Evolutionary conservation across 2,329 filamentous ascomycete species (phyloP).

Genomic region (Talaromyces verruculosus): DNA sequence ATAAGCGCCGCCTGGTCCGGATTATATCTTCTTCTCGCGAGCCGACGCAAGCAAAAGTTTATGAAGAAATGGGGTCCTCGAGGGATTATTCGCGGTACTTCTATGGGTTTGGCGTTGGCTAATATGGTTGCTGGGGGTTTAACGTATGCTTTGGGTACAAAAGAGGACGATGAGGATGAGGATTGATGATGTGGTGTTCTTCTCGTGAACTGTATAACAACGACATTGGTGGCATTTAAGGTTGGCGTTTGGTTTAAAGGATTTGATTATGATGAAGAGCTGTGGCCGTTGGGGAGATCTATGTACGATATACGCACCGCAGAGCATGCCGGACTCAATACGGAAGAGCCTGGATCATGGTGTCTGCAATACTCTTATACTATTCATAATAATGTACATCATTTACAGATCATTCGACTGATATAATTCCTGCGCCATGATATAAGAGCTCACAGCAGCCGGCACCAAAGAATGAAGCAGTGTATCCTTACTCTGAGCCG

Average conservation of each 20-base stretch:
- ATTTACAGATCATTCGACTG: conserved; percentile 17
- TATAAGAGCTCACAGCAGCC: conserved; percentile 34
- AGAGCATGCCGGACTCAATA: not conserved
- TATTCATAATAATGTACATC: not conserved
- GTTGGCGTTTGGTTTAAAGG: not conserved
- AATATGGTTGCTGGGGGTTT: conserved; percentile 49
- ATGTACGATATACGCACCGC: conserved; percentile 5
- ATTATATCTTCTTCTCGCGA: conserved; percentile 63
- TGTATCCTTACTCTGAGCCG: conserved; percentile 31
- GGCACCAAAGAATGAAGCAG: conserved; percentile 42
- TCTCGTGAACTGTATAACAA: not conserved
- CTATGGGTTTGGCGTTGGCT: conserved; percentile 48
- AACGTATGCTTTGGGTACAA: conserved; percentile 47
- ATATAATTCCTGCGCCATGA: conserved; percentile 37
- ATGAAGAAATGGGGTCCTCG: conserved; percentile 48
- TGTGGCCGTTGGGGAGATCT: not conserved
- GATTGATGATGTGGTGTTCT: not conserved
- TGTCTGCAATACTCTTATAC: not conserved
- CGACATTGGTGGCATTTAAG: not conserved
- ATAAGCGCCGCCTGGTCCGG: conserved; percentile 65
- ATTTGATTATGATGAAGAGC: not conserved
- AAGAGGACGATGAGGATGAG: conserved; percentile 40
- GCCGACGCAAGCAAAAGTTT: conserved; percentile 53
- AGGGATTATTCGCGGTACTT: conserved; percentile 47
- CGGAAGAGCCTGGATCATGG: not conserved